phyloP scores from a whole-genome alignment of 305 asterid genomes.

The Fraxinus platypoda region DNA sequence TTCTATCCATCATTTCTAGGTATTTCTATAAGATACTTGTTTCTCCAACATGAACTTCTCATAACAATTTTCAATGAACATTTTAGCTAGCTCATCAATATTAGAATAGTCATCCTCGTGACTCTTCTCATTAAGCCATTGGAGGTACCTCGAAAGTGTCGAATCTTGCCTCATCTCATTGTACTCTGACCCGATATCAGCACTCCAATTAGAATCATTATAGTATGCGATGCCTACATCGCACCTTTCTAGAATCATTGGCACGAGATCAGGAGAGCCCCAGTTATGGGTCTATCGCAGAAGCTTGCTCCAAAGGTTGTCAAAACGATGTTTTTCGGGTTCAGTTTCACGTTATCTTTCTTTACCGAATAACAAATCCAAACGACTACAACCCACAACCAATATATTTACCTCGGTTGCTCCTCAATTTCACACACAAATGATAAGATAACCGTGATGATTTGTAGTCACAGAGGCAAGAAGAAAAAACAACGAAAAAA shows the following conservation, averaged over 20 bases:
- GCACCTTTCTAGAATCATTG: constrained; percentile 23
- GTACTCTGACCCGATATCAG: neutral
- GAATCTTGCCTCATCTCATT: constrained; percentile 16
- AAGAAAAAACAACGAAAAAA: too few relatives aligned
- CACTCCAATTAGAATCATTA: constrained; percentile 49
- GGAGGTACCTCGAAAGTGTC: constrained; percentile 56
- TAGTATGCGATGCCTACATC: constrained; percentile 31
- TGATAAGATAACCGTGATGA: too few relatives aligned
- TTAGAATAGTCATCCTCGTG: constrained; percentile 30
- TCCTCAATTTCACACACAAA: too few relatives aligned
- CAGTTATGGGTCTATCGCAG: constrained; percentile 56
- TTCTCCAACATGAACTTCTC: constrained; percentile 87
- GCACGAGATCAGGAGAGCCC: constrained; percentile 61
- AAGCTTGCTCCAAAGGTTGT: too few relatives aligned
- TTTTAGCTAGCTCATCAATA: constrained; percentile 71
- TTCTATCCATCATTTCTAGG: constrained; percentile 90
- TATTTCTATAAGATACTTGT: constrained; percentile 67
- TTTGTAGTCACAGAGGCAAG: too few relatives aligned
- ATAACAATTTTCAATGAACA: constrained; percentile 76
- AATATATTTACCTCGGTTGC: too few relatives aligned
- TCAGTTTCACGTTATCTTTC: too few relatives aligned
- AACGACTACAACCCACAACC: too few relatives aligned
- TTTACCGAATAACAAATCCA: too few relatives aligned
- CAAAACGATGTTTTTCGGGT: too few relatives aligned
- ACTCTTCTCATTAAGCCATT: constrained; percentile 70